Evolutionary conservation across 1,284 basidiomycete genomes (phyloP).

Genomic region (Apiotrichum gamsii): DNA sequence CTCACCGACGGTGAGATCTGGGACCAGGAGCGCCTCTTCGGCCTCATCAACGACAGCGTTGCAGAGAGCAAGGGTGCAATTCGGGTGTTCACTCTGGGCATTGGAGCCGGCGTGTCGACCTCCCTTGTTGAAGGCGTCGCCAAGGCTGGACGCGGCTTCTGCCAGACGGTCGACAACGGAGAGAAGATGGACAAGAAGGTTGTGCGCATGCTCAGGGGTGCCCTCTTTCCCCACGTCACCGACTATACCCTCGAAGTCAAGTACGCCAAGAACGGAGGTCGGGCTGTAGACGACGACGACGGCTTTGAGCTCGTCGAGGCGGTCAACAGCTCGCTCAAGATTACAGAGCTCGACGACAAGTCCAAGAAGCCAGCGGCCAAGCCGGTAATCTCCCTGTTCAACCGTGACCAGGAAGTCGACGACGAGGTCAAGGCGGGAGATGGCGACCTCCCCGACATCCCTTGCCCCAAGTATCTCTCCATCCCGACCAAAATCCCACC

Average conservation of each 20-base stretch:
- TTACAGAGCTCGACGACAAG: neutral
- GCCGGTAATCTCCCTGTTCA: constrained; percentile 33
- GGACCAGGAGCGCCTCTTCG: constrained; percentile 15
- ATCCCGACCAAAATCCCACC: constrained; percentile 14
- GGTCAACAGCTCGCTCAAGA: neutral
- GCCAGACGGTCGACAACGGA: constrained; percentile 6
- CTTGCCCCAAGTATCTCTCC: constrained; percentile 47
- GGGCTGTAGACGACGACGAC: constrained; percentile 6
- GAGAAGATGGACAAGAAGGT: constrained; percentile 20
- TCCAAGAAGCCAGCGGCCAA: constrained; percentile 9
- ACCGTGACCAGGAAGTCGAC: neutral
- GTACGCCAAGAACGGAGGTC: constrained; percentile 1
- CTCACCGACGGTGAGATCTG: constrained; percentile 34
- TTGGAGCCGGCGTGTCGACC: constrained; percentile 16
- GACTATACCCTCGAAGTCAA: constrained; percentile 13
- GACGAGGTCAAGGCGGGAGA: neutral
- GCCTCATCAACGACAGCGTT: constrained; percentile 5
- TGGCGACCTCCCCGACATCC: neutral
- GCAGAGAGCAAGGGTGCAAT: constrained; percentile 10
- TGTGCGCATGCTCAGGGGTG: constrained; percentile 14
- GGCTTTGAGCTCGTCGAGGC: constrained; percentile 19
- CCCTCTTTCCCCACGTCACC: constrained; percentile 12
- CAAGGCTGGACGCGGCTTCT: constrained; percentile 10
- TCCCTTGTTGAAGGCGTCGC: constrained; percentile 15
- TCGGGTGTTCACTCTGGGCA: constrained; percentile 27